Evolutionary conservation across 2,329 filamentous ascomycete genomes (phyloP).

Genomic region (Escovopsis weberi): DNA sequence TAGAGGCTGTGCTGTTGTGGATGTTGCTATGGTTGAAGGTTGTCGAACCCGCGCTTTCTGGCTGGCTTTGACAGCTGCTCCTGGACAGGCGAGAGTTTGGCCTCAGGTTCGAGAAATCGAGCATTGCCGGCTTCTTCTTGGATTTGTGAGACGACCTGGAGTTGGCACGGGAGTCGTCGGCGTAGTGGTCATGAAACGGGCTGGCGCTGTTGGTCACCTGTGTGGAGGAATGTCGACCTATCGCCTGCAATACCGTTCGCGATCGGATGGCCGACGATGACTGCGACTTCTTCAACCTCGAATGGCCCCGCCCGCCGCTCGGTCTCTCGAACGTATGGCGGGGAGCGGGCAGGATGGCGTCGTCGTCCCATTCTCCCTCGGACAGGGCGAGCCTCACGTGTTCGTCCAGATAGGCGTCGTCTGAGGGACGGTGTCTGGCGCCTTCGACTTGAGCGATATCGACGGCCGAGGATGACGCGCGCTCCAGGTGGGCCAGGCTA

Average conservation of each 20-base stretch:
- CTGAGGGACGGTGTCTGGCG: slow-evolving; percentile 3
- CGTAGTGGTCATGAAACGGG: slow-evolving; percentile 27
- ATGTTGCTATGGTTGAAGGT: slow-evolving; percentile 17
- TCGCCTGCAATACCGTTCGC: slow-evolving; percentile 39
- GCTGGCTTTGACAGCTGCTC: slow-evolving; percentile 15
- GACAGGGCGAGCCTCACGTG: slow-evolving; percentile 9
- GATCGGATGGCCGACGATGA: slow-evolving; percentile 42
- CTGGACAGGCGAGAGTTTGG: slow-evolving; percentile 17
- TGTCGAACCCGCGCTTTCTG: slow-evolving; percentile 12
- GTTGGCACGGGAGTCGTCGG: slow-evolving; percentile 6
- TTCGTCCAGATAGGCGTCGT: slow-evolving; percentile 4
- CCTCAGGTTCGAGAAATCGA: slow-evolving; percentile 34
- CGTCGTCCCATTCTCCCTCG: slow-evolving; percentile 26
- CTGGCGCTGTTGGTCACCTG: slow-evolving; percentile 43
- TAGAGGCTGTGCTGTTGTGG: slow-evolving; percentile 11
- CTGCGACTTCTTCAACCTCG: slow-evolving; percentile 32
- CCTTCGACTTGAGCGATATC: slow-evolving; percentile 25
- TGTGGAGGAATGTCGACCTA: slow-evolving; percentile 43
- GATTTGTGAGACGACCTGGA: slow-evolving; percentile 5
- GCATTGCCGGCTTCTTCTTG: slow-evolving; percentile 30
- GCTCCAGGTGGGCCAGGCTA: slow-evolving; percentile 26
- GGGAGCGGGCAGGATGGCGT: slow-evolving; percentile 11
- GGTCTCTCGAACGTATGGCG: no score
- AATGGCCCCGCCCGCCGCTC: slow-evolving; percentile 13
- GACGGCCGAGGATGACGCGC: slow-evolving; percentile 27